Evolutionary conservation across 2,329 filamentous ascomycete genomes (phyloP).

Genomic region (Talaromyces piceae): DNA sequence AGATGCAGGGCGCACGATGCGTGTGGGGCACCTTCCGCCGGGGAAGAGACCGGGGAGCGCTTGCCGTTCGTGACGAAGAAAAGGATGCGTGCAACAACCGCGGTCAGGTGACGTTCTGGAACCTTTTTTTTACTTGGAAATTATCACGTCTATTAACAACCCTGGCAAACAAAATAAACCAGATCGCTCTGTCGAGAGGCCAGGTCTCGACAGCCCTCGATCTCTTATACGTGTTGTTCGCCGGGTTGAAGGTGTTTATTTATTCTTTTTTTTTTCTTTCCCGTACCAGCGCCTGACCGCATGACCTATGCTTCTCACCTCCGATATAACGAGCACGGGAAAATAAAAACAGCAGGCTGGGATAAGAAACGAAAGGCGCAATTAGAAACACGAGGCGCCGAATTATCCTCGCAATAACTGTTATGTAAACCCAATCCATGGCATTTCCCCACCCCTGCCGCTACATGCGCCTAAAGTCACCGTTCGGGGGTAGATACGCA

Average conservation of each 20-base stretch:
- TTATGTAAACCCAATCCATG: neutral
- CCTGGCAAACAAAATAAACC: neutral
- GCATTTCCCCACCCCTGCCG: conserved; percentile 4
- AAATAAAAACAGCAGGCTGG: neutral
- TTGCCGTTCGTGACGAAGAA: neutral
- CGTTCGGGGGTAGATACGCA: neutral
- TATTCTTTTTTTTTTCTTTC: neutral
- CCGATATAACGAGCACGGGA: neutral
- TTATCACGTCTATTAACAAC: neutral
- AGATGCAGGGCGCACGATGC: neutral
- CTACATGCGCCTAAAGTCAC: conserved; percentile 8
- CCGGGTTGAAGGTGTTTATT: neutral
- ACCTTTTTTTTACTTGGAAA: too few species aligned
- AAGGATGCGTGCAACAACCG: neutral
- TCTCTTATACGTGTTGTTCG: neutral
- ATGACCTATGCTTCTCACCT: neutral
- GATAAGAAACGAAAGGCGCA: neutral
- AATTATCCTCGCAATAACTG: neutral
- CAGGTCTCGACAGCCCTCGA: neutral
- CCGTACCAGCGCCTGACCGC: neutral
- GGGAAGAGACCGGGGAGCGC: neutral
- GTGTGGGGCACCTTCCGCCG: neutral
- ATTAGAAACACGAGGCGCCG: neutral
- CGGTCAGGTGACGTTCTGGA: neutral
- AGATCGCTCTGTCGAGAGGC: neutral